A percentile compares a stretch with the other conserved stretches of the same genome.
Conservation (phyloP, 1,284 basidiomycete genomes). For the Tausonia pullulans region DNA sequence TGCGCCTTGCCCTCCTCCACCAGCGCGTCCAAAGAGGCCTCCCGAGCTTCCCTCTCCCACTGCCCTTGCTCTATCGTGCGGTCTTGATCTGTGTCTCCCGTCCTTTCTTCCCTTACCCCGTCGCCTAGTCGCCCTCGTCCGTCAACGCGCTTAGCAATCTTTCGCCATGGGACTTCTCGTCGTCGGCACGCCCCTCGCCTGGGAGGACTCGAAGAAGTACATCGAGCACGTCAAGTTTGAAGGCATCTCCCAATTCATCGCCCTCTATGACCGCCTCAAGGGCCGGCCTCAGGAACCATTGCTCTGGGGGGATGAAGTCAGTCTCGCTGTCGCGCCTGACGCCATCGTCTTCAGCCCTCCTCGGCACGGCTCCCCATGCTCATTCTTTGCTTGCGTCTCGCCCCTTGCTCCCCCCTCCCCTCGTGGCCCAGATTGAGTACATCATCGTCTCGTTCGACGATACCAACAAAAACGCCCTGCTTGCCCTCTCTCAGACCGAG, state of each 20-base stretch:
- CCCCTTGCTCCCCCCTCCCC: neutral
- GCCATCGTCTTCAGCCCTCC: neutral
- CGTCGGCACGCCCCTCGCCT: slow-evolving; percentile 85
- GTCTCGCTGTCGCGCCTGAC: slow-evolving; percentile 17
- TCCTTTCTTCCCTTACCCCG: too few relatives aligned
- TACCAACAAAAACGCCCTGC: slow-evolving; percentile 61
- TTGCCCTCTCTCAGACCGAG: slow-evolving; percentile 87
- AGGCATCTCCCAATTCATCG: slow-evolving; percentile 89
- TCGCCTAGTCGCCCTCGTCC: too few relatives aligned
- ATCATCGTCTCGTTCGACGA: slow-evolving; percentile 86
- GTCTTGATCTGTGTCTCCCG: too few relatives aligned
- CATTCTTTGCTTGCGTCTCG: neutral
- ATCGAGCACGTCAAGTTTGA: slow-evolving; percentile 85
- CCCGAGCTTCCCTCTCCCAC: too few relatives aligned
- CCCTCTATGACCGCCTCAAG: slow-evolving; percentile 86
- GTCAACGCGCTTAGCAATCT: too few relatives aligned
- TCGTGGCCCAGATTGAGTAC: slow-evolving; percentile 67
- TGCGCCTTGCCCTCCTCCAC: too few relatives aligned
- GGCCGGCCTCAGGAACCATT: slow-evolving; percentile 82
- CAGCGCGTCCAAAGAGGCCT: too few relatives aligned
- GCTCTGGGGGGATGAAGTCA: slow-evolving; percentile 98
- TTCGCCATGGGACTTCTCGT: slow-evolving; percentile 77
- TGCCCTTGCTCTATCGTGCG: too few relatives aligned
- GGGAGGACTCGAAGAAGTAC: slow-evolving; percentile 79
- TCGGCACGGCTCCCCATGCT: neutral